Evolutionary conservation across 139 green algal species (phyloP).

Genomic region (Desmodesmus armatus): DNA sequence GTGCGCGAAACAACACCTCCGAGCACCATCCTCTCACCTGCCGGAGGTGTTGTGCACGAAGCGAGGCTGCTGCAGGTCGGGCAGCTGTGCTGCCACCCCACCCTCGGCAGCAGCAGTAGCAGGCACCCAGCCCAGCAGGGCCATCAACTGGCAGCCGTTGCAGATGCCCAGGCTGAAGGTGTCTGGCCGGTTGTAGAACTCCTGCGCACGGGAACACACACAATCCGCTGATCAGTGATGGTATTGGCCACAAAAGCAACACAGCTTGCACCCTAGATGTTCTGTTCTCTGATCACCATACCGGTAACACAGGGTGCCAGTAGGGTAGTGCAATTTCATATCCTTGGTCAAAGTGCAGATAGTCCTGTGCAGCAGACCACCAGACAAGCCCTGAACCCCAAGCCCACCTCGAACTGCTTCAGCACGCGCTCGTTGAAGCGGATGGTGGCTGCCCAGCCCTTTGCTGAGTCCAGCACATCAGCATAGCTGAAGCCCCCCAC

Average conservation of each 20-base stretch:
- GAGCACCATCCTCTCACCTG: slow-evolving; percentile 86
- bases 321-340: too few relatives aligned
- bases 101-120: slow-evolving; percentile 53
- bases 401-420: slow-evolving; percentile 83
- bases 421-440: slow-evolving; percentile 90
- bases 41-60: slow-evolving; percentile 96
- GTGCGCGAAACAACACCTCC: neutral
- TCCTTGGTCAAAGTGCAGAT: too few relatives aligned
- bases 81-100: slow-evolving; percentile 66
- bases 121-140: slow-evolving; percentile 97
- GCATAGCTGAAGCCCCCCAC: slow-evolving; percentile 95
- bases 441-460: slow-evolving; percentile 98
- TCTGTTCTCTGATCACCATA: too few relatives aligned
- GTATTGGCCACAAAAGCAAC: too few relatives aligned
- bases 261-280: too few relatives aligned
- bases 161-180: slow-evolving; percentile 98
- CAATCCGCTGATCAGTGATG: too few relatives aligned
- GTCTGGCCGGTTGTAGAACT: slow-evolving; percentile 71
- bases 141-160: slow-evolving; percentile 99
- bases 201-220: too few relatives aligned
- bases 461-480: slow-evolving; percentile 97
- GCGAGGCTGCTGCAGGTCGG: slow-evolving; percentile 88
- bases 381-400: too few relatives aligned
- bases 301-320: too few relatives aligned
- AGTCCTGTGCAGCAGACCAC: too few relatives aligned